Conservation (phyloP, 192 early-diverging fungal genomes). For the Podila verticillata region DNA sequence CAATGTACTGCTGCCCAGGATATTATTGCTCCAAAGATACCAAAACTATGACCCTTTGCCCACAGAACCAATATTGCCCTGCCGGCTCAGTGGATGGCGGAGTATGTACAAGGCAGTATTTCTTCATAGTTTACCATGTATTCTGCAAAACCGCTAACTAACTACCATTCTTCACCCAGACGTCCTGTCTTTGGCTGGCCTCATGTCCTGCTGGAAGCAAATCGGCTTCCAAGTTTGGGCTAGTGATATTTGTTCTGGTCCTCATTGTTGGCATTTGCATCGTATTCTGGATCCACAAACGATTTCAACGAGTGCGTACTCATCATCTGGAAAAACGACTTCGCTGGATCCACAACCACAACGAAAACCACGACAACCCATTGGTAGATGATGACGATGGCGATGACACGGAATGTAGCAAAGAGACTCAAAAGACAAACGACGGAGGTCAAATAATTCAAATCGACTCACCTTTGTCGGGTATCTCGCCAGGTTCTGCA, state of each 20-base stretch:
- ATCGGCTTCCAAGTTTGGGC: slow-evolving; percentile 35
- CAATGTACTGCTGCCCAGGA: slow-evolving; percentile 67
- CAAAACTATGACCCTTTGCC: slow-evolving; percentile 55
- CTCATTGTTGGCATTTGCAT: slow-evolving; percentile 27
- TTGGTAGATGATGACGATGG: slow-evolving; percentile 5
- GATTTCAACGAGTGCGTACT: slow-evolving; percentile 11
- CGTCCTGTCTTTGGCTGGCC: slow-evolving; percentile 38
- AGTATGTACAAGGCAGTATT: no score
- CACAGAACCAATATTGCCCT: slow-evolving; percentile 63
- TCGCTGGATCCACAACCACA: slow-evolving; percentile 43
- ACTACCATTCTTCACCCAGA: slow-evolving; percentile 3
- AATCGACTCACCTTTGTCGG: no score
- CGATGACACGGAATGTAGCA: background rate
- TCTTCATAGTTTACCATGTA: no score
- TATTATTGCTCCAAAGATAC: slow-evolving; percentile 65
- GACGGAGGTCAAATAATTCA: no score
- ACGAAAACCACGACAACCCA: slow-evolving; percentile 23
- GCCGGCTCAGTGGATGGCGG: slow-evolving; percentile 52
- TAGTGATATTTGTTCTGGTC: slow-evolving; percentile 24
- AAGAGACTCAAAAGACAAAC: slow-evolving; percentile 1
- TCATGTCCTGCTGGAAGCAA: slow-evolving; percentile 45
- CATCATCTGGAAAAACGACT: slow-evolving; percentile 49
- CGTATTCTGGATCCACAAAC: slow-evolving; percentile 41
- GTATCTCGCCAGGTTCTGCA: no score
- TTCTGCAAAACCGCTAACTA: no score